A percentile compares a stretch with the other conserved stretches of the same genome.
These are phyloP conservation scores for Epichloe sp. DNA, from an alignment of 2,329 filamentous ascomycete species.

Conservation along the genomic window DNA sequence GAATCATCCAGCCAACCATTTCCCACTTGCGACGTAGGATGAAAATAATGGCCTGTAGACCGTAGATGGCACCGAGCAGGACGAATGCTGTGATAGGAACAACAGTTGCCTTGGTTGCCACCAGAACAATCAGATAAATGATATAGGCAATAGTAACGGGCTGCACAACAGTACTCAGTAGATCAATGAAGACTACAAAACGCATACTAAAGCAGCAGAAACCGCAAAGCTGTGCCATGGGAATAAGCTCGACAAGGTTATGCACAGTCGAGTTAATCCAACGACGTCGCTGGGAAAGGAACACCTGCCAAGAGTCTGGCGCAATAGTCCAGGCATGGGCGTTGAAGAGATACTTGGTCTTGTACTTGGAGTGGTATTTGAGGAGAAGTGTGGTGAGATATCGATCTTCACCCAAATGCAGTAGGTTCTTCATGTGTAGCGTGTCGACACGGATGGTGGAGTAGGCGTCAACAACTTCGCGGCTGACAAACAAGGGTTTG, in stretches of 20 bases:
- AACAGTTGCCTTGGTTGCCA: conserved; percentile 46
- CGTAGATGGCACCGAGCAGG: conserved; percentile 88
- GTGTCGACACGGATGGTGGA: conserved; percentile 92
- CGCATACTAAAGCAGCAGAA: conserved; percentile 99
- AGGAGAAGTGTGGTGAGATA: conserved; percentile 90
- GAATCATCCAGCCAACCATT: conserved; percentile 98
- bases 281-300: conserved; percentile 93
- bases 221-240: conserved; percentile 85
- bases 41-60: conserved; percentile 93
- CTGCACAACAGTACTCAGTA: conserved; percentile 83
- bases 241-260: conserved; percentile 91
- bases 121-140: conserved; percentile 69
- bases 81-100: conserved; percentile 81
- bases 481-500: conserved; percentile 92
- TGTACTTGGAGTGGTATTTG: conserved; percentile 86
- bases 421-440: conserved; percentile 94
- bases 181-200: conserved; percentile 89
- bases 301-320: conserved; percentile 85
- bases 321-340: conserved; percentile 96
- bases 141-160: conserved; percentile 87
- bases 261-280: conserved; percentile 99
- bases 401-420: conserved; percentile 94
- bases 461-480: conserved; percentile 79
- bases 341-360: conserved; percentile 91
- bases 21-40: conserved; percentile 96